A percentile compares a stretch with the other conserved stretches of the same genome.
Conservation (phyloP, 768 basidiomycete genomes). For the Wakefieldia striispora region DNA sequence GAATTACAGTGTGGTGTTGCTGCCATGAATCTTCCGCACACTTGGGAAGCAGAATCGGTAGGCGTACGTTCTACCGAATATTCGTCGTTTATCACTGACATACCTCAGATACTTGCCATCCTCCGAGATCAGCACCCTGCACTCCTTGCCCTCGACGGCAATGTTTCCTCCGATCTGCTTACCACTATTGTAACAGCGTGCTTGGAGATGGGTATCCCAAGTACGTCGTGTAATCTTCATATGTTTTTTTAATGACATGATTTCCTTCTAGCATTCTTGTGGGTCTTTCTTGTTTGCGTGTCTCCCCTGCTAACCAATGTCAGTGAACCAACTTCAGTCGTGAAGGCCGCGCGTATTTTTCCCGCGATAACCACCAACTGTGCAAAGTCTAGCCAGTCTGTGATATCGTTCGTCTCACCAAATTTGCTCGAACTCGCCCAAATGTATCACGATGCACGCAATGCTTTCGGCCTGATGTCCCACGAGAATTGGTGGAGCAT, state of each 20-base stretch:
- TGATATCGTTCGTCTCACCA: constrained; percentile 76
- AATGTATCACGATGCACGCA: constrained; percentile 50
- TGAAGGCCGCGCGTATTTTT: constrained; percentile 72
- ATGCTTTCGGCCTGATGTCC: constrained; percentile 49
- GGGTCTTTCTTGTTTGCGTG: constrained; percentile 24
- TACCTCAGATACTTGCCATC: constrained; percentile 47
- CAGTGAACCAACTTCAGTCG: constrained; percentile 92
- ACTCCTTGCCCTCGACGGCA: constrained; percentile 75
- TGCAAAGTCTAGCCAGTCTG: constrained; percentile 34
- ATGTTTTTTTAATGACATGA: constrained; percentile 1
- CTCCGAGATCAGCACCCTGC: constrained; percentile 49
- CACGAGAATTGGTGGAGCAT: constrained; percentile 62
- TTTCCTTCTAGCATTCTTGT: constrained; percentile 68
- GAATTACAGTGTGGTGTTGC: constrained; percentile 83
- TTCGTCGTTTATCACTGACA: neutral
- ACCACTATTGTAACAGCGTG: constrained; percentile 52
- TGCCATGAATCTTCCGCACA: constrained; percentile 77
- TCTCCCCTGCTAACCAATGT: constrained; percentile 7
- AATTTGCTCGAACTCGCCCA: constrained; percentile 77
- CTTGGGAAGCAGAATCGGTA: constrained; percentile 47
- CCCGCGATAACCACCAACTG: constrained; percentile 50
- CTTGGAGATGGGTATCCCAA: constrained; percentile 42
- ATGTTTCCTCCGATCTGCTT: constrained; percentile 58
- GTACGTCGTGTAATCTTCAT: constrained; percentile 39
- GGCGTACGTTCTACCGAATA: neutral